Evolutionary conservation across 805 yeast species (phyloP), one percentile per base, ranked within the genome.

Genomic region (Ogataea methylovora): DNA sequence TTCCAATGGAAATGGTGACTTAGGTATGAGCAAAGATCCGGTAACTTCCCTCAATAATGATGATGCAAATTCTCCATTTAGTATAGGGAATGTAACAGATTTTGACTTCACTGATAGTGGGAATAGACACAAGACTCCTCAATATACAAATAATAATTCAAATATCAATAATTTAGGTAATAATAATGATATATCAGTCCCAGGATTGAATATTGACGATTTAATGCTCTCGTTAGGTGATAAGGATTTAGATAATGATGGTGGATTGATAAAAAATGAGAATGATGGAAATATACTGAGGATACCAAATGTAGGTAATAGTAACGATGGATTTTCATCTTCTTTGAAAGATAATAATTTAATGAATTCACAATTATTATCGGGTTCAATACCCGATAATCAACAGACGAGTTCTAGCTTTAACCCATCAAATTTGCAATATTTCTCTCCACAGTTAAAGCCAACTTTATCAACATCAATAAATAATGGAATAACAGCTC

Each of bases 401-500:
- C 15, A 32, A 11, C 48, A 45, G 3, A 22, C 26, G 9, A 29
- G 36, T 9, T 30, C 33, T 23, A 32, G 33, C 30, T 8, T 27
- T 33, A 10, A 33, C 36, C 30, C n/a, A n/a, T n/a, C n/a, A n/a
- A 49, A 44, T 24, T 30, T 51, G 8, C 47, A 41, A 27, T 52
- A 52, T 32, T 47, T 53, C 18, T 56, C 61, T 13, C 61, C 60
- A 1, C 44, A 45, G 13, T 37, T 54, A 2, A 44, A 44, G 20
- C 49, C 42, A 14, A 26, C 23, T 10, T 35, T 41, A 19, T 37
- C 49, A 19, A 30, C 44, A 15, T 37, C 50, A 11, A 24, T 34
- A 11, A 34, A 34, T 12, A 44, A 39, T n/a, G 18, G 24, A 12
- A 24, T 19, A 20, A 6, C 30, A 17, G 27, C 20, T 20, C 41